Base-by-base conservation (phyloP, 2,329 filamentous ascomycete species). In the Grosmannia serpens region DNA sequence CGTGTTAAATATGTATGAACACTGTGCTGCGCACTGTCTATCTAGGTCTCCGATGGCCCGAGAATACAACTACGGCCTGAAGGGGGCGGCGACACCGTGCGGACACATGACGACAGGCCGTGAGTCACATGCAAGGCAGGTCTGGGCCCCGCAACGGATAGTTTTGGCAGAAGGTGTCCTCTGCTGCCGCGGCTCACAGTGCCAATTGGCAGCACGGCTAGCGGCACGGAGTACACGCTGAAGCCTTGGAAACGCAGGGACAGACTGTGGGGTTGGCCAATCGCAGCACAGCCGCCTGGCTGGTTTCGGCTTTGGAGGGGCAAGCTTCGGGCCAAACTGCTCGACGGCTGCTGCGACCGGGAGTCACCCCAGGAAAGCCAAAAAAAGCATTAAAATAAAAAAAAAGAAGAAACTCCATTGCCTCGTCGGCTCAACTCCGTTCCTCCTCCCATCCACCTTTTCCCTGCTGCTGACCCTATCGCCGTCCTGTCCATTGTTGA, bases 251-350 rank as follows among this genome's bases (percentile, higher is more conserved):
- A 24, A 49, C 46, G 54, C 44, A 17, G 35, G 55, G 27, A 53
- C 31, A n/a, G 41, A 60, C 38, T 60, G 60, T 62, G 60, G 60
- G 60, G 60, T 62, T 60, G 58, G 49, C 60, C 58, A 62, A 62
- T 62, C 33, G 55, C 47, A 60, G 27, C n/a, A 7, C 15, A 15
- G 49, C 41, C 41, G 22, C 15, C 53, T 22, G 38, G 46, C 41
- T 8, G 17, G 47, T 53, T 44, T 57, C 51, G 56, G 56, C 58
- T 52, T 54, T 59, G 55, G 60, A 58, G 60, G 58, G 58, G 58
- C 60, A 46, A 46, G 22, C 35, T n/a, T 52, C 33, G 31, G 46
- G 46, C 11, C 11, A 44, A 5, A 11, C 33, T 44, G 53, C 22
- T 17, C 3, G 31, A 13, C n/a, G 31, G 52, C 31, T 22, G 35